Evolutionary conservation across 306 rosid genomes (phyloP), one percentile per base, ranked within the genome.

Genomic region (Pterocarpus santalinus): DNA sequence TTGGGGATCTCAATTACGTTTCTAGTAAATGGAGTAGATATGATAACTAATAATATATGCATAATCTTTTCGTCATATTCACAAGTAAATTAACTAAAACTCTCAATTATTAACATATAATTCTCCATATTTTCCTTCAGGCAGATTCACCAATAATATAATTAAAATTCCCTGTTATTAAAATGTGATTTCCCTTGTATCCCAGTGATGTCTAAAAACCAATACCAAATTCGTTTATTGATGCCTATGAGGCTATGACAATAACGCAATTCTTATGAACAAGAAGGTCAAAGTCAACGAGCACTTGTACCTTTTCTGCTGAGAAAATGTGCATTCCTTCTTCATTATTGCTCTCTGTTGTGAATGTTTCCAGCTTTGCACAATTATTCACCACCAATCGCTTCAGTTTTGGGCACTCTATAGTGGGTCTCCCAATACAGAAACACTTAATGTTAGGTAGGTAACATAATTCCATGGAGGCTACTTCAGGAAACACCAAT

Each of bases 331-430:
- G 4, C 0, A n/a, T 17, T 13, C 8, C 65, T 72, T 16, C 43
- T 22, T 14, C 17, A 5, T 4, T 72, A 36, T 12, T 55, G 7
- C 2, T 16, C 5, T 72, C 69, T 57, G 15, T 28, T 43, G 0
- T 12, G 32, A 82, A 82, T 58, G 5, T 17, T 58, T 47, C 41
- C 22, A 69, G 32, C 58, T 60, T 4, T 3, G 0, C 0, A 61
- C 85, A 78, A 5, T 74, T 77, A 39, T 3, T 41, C 12, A 12
- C 12, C 65, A 61, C 69, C 7, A 84, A 35, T 3, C 16, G 52
- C 62, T 56, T 32, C 47, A 79, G 65, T 3, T 79, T 68, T 56
- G 8, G 16, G 47, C 73, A 77, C 34, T 22, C 35, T 17, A 58
- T 9, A 8, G 5, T 8, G 5, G 66, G 75, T 17, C 16, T 38